These are phyloP conservation scores for Arthrobotrys musiformis DNA, from an alignment of 2,329 filamentous ascomycete genomes.

Conservation along the genomic window DNA sequence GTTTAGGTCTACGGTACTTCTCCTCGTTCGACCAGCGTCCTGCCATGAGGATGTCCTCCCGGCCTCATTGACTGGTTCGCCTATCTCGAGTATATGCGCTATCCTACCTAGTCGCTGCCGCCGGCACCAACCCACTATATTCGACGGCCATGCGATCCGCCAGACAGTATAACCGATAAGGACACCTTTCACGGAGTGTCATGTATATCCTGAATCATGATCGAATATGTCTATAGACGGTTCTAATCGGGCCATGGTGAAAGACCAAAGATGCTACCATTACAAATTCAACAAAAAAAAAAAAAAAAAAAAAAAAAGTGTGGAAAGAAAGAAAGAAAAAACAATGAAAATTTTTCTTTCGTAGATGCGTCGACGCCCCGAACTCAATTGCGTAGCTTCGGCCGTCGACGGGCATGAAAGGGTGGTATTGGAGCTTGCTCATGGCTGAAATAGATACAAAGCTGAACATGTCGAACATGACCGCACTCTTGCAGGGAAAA, in stretches of 20 bases:
- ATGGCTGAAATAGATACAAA: constrained; percentile 9
- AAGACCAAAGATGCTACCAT: neutral
- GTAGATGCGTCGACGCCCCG: constrained; percentile 29
- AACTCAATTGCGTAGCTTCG: constrained; percentile 16
- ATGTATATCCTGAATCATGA: constrained; percentile 41
- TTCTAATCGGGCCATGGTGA: constrained; percentile 28
- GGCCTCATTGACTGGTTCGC: constrained; percentile 23
- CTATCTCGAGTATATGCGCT: constrained; percentile 45
- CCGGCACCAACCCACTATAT: constrained; percentile 52
- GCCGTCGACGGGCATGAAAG: constrained; percentile 3
- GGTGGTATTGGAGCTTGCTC: neutral
- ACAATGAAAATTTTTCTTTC: neutral
- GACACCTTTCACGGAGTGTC: constrained; percentile 52
- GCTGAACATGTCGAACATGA: constrained; percentile 35
- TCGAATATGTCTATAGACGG: constrained; percentile 24
- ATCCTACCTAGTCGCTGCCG: constrained; percentile 45
- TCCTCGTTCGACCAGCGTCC: constrained; percentile 26
- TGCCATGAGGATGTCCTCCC: constrained; percentile 38
- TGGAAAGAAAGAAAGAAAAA: neutral
- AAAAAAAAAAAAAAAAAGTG: neutral
- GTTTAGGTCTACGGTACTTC: constrained; percentile 24
- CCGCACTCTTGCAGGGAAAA: constrained; percentile 11
- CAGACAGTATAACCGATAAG: constrained; percentile 49
- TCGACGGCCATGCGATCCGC: constrained; percentile 46
- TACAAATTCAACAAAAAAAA: constrained; percentile 2